Base-by-base conservation (phyloP, 1,139 yeast genomes). In the Scheffersomyces lignicola region DNA sequence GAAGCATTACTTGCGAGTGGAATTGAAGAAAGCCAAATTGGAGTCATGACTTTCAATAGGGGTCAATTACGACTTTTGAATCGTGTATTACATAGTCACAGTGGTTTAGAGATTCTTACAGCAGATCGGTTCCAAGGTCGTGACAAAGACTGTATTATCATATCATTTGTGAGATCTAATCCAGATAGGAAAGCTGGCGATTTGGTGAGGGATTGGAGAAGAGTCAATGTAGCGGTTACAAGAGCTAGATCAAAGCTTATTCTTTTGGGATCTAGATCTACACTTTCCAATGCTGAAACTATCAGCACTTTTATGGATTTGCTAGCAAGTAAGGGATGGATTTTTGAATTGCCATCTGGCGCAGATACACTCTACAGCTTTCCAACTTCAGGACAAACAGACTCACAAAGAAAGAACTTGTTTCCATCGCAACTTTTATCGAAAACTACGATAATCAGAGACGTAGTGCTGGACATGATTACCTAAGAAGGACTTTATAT, bases 111-210 rank as follows among this genome's bases (percentile, higher is more conserved):
- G 48, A 73, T 87, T 17, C 65, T 92, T 41, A 94, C 98, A 0
- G 97, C 97, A 0, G 99, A 94, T 57, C 92, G 87, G 45, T 92
- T 85, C 47, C 98, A 94, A 60, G 99, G 98, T 0, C 73, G 97
- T 37, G 99, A 94, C 56, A 92, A 89, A 56, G 94, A 89, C 34
- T 83, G 96, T 49, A 80, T 94, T 10, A 77, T 94, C 2, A 79
- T 94, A 5, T 89, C 97, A 1, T 62, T 92, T 44, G 97, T 90
- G 3, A 69, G 96, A 30, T 83, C 96, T 2, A 92, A 90, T 52
- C 64, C 66, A 2, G 74, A 76, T n/a, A 67, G 71, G 10, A 71
- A 69, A 35, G 80, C 85, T 1, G 97, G 98, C 1, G 87, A 85
- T 27, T 65, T 92, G 35, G 62, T 92, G 26, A 78, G 76, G 42